Conservation (phyloP, 2,329 filamentous ascomycete species). For the Aspergillus pseudoviridinutans region DNA sequence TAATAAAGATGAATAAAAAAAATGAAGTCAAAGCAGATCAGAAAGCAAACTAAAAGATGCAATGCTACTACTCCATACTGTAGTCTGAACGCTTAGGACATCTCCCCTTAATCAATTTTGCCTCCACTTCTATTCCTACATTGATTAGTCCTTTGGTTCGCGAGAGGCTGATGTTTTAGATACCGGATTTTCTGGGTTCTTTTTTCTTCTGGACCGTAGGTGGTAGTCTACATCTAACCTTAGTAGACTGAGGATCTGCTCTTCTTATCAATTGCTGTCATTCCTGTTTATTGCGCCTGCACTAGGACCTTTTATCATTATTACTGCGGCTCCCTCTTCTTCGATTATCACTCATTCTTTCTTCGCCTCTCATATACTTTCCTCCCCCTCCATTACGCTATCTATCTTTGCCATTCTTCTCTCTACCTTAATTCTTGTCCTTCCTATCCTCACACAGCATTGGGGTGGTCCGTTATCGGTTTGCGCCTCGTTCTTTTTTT, state of each 20-base stretch:
- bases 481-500: not conserved
- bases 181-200: not conserved
- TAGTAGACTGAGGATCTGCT: constrained; percentile 9
- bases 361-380: constrained; percentile 9
- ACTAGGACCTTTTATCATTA: constrained; percentile 4
- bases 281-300: constrained; percentile 10
- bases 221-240: constrained; percentile 5
- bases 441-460: not conserved
- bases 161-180: not conserved
- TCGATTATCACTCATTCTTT: constrained; percentile 1
- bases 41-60: not conserved
- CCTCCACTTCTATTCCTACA: not conserved
- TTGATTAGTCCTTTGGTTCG: constrained; percentile 5
- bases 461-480: not conserved
- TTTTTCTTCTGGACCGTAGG: not conserved
- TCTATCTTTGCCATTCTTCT: constrained; percentile 1
- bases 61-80: not conserved
- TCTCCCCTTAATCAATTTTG: not conserved
- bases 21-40: constrained; percentile 1
- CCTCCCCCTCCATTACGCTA: not conserved
- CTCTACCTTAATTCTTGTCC: constrained; percentile 6
- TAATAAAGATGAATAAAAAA: not conserved
- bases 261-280: constrained; percentile 5
- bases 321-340: constrained; percentile 1
- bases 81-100: constrained; percentile 9